Base-by-base conservation (phyloP, 2,329 filamentous ascomycete genomes). In the Setomelanomma holmii region DNA sequence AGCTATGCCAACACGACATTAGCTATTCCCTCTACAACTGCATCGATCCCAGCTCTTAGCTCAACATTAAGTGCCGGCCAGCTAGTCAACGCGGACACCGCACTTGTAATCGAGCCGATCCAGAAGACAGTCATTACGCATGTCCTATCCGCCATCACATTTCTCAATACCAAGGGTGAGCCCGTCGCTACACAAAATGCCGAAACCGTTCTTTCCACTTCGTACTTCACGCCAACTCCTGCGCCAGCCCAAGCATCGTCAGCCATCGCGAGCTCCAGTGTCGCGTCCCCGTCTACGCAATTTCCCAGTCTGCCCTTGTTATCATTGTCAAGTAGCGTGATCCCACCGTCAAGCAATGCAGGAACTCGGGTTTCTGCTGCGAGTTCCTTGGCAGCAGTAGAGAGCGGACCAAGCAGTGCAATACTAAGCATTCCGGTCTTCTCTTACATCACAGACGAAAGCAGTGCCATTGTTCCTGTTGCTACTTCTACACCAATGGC, bases 21-120 rank as follows among this genome's bases (percentile, higher is more conserved):
- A 4, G 46, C 36, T 40, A 44, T 36, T 12, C 48, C 56, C 23
- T 55, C 52, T 0, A 49, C 45, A 11, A 5, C 49, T 10, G 41
- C 45, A n/a, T 33, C 16, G n/a, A 41, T 41, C 8, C 34, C 47
- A 19, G 36, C 16, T 2, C 11, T 30, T 24, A 33, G 41, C 14
- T 53, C 58, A 22, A 23, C 48, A 14, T 54, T 7, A 4, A 7
- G 14, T 17, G 16, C 53, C 38, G 53, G 49, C 35, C 45, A 54
- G 16, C 43, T 39, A 33, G 65, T 63, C 20, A 58, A 71, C 24
- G 69, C 64, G 35, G 65, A 73, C 22, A 70, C 72, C 40, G 70
- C 67, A 47, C 51, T 75, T 5, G 53, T 73, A 7, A 64, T 75
- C 24, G 60, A 70, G 22, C 73, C 73, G 1, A 63, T 75, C 3